Percentiles rank a stretch among this genome's conserved stretches.
Conservation (phyloP, 768 basidiomycete genomes). For the Lepiota venenata region DNA sequence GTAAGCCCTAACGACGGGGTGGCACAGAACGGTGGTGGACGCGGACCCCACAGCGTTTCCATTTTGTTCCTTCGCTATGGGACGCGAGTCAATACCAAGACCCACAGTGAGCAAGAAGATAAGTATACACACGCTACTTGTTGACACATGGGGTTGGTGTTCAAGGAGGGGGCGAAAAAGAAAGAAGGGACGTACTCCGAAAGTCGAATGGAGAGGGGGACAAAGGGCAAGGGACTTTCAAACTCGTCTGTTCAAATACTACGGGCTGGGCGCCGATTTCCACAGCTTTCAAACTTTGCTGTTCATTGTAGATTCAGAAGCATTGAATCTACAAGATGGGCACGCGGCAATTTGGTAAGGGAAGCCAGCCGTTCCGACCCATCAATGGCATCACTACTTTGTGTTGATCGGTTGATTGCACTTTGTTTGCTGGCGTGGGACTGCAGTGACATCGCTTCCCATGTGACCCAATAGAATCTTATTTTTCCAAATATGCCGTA, state of each 20-base stretch:
- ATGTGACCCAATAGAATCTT: slow-evolving; percentile 25
- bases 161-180: slow-evolving; percentile 1
- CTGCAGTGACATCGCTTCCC: slow-evolving; percentile 13
- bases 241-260: slow-evolving; percentile 4
- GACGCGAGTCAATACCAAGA: slow-evolving; percentile 8
- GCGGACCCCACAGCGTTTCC: slow-evolving; percentile 67
- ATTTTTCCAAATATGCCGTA: slow-evolving; percentile 2
- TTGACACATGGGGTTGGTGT: slow-evolving; percentile 55
- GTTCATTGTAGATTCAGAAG: slow-evolving; percentile 11
- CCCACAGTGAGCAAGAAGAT: slow-evolving; percentile 7
- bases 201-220: slow-evolving; percentile 1
- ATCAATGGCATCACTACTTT: slow-evolving; percentile 25
- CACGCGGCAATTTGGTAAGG: slow-evolving; percentile 27
- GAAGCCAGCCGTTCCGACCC: slow-evolving; percentile 1
- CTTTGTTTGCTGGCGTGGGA: slow-evolving; percentile 32
- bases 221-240: slow-evolving; percentile 14
- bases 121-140: slow-evolving; percentile 62
- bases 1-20: slow-evolving; percentile 11
- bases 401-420: slow-evolving; percentile 12
- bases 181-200: slow-evolving; percentile 3
- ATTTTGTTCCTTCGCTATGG: slow-evolving; percentile 71
- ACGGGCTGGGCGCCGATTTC: slow-evolving; percentile 7
- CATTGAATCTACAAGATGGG: slow-evolving; percentile 13
- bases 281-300: slow-evolving; percentile 10
- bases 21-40: slow-evolving; percentile 6